These are phyloP conservation scores for Colletotrichum truncatum DNA, from an alignment of 2,329 filamentous ascomycete genomes.

Conservation along the genomic window DNA sequence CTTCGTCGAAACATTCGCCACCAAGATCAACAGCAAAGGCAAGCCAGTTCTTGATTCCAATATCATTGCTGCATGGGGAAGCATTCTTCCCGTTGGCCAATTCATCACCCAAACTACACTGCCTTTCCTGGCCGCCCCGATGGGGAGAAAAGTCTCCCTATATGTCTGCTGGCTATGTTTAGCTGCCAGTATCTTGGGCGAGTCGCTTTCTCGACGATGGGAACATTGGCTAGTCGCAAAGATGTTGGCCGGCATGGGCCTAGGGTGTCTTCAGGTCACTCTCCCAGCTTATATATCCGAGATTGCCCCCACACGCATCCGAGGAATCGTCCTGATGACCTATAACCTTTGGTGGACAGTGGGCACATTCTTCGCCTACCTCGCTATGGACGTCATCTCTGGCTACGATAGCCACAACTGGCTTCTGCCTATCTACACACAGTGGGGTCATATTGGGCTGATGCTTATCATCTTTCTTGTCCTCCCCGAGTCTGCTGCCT, in stretches of 20 bases:
- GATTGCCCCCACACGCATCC: conserved; percentile 47
- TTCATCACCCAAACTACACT: conserved; percentile 46
- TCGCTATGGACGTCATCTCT: conserved; percentile 48
- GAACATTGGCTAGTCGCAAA: conserved; percentile 48
- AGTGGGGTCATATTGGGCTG: conserved; percentile 53
- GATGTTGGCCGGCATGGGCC: conserved; percentile 45
- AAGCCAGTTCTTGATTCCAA: conserved; percentile 41
- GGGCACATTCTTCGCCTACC: conserved; percentile 49
- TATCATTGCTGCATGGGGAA: conserved; percentile 48
- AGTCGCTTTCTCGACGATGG: conserved; percentile 46
- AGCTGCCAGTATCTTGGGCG: conserved; percentile 44
- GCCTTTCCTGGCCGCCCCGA: conserved; percentile 33
- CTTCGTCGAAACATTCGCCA: conserved; percentile 45
- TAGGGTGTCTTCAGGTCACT: conserved; percentile 51
- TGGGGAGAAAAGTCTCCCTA: conserved; percentile 42
- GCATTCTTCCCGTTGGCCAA: conserved; percentile 48
- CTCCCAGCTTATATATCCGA: conserved; percentile 51
- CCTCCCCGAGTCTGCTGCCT: conserved; percentile 50
- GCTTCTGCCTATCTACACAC: conserved; percentile 48
- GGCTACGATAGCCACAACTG: conserved; percentile 41
- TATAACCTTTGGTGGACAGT: conserved; percentile 54
- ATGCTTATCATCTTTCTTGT: conserved; percentile 48
- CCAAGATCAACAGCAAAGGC: conserved; percentile 34
- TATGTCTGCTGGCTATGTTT: conserved; percentile 41
- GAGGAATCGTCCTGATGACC: conserved; percentile 49